Base-by-base conservation (phyloP, 208 protist species). In the Phytomonas francai region DNA sequence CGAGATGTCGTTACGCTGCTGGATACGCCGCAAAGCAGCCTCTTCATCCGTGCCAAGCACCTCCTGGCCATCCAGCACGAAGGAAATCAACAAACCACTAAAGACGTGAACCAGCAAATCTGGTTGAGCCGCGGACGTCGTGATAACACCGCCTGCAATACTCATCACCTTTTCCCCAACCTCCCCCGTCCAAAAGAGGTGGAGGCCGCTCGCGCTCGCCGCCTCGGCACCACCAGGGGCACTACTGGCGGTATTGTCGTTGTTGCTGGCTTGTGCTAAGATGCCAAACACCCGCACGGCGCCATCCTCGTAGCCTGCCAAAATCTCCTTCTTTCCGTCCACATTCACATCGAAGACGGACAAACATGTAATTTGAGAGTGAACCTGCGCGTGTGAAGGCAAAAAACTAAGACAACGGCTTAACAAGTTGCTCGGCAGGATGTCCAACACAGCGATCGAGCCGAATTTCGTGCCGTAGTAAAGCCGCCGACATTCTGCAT, bases 291-390 rank as follows among this genome's bases (percentile, higher is more conserved):
- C 77, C n/a, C 76, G 66, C 57, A 97, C 73, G 3, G 71, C 72
- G 59, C 92, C 92, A 74, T 94, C 81, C 33, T 92, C 84, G 64
- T 79, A 84, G 62, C 88, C 88, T 5, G 90, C 81, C 14, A 97
- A 68, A 11, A 97, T 39, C 65, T 97, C 92, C 2, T 81, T 74
- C 28, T 69, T 67, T 0, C 72, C 76, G 63, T 95, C 88, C 14
- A 42, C 63, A 67, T 90, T 88, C 36, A 94, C 78, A 65, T 95
- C 89, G 56, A 65, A 68, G 11, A 79, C 39, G 7, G 39, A 49
- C 6, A 49, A 19, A 49, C 39, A 49, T 12, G 39, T 49, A 49
- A 49, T 49, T 19, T 49, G 39, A 49, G 39, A 49, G 6, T 49
- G 60, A 29, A 77, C 60, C 65, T 72, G 70, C 16, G 8, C 63